Percentiles rank a stretch among this genome's conserved stretches.
These are phyloP conservation scores for Trametes coccinea DNA, from an alignment of 768 basidiomycete species.

Conservation along the genomic window DNA sequence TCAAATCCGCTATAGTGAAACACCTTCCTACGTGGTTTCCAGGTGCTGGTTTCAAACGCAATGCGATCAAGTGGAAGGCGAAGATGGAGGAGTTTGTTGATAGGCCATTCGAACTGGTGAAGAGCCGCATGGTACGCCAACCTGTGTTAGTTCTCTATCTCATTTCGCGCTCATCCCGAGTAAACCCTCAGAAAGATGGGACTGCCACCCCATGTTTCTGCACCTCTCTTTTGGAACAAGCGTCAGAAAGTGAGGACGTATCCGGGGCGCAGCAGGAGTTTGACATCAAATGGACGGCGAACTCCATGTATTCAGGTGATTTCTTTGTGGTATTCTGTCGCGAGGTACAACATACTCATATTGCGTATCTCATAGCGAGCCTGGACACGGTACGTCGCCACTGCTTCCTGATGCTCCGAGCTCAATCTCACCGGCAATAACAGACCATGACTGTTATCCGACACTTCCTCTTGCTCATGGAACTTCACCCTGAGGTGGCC, in stretches of 20 bases:
- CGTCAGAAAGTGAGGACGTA: constrained; percentile 31
- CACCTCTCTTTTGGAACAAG: constrained; percentile 54
- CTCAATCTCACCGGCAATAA: background rate
- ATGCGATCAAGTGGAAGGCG: constrained; percentile 61
- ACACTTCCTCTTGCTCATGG: constrained; percentile 70
- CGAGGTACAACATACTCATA: background rate
- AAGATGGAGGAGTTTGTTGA: constrained; percentile 68
- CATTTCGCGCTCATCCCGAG: constrained; percentile 28
- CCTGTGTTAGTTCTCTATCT: constrained; percentile 42
- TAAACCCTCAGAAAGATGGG: constrained; percentile 35
- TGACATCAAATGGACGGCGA: constrained; percentile 80
- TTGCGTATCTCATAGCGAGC: constrained; percentile 39
- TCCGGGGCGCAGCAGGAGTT: constrained; percentile 45
- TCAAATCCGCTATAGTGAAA: constrained; percentile 38
- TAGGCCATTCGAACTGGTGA: constrained; percentile 58
- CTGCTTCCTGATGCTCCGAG: constrained; percentile 11
- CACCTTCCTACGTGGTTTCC: constrained; percentile 67
- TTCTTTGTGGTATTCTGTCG: background rate
- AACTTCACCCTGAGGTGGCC: constrained; percentile 56
- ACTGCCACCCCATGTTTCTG: constrained; percentile 42
- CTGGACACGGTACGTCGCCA: constrained; percentile 54
- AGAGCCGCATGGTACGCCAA: constrained; percentile 50
- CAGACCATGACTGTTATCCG: constrained; percentile 57
- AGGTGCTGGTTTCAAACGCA: constrained; percentile 64
- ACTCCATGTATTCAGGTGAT: constrained; percentile 68